Conservation (phyloP, 306 rosid species). For the Begonia masoniana region DNA sequence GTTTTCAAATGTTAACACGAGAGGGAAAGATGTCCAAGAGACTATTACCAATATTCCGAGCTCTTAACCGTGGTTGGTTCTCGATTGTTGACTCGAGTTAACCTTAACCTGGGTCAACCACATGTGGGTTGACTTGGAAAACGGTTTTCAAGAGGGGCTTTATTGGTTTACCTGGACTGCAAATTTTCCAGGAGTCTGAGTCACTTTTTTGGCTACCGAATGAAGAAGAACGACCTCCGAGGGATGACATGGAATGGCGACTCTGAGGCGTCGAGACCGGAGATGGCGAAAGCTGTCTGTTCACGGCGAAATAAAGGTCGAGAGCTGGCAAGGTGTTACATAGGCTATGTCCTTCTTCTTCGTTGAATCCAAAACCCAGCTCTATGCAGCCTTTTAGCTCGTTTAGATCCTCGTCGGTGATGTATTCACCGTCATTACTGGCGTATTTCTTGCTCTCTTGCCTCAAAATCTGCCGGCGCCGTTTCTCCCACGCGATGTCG, state of each 20-base stretch:
- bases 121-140: too few species aligned
- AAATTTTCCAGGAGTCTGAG: slow-evolving; percentile 67
- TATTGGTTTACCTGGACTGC: slow-evolving; percentile 49
- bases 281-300: slow-evolving; percentile 41
- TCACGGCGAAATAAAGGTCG: slow-evolving; percentile 82
- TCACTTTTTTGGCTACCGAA: slow-evolving; percentile 37
- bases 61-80: too few species aligned
- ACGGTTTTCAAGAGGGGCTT: too few species aligned
- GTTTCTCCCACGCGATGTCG: slow-evolving; percentile 75
- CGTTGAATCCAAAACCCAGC: slow-evolving; percentile 86
- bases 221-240: slow-evolving; percentile 35
- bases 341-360: slow-evolving; percentile 63
- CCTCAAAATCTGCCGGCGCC: slow-evolving; percentile 30
- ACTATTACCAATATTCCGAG: too few species aligned
- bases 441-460: slow-evolving; percentile 31
- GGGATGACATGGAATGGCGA: slow-evolving; percentile 25
- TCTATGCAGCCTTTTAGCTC: slow-evolving; percentile 85
- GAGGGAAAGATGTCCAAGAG: too few species aligned
- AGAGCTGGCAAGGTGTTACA: slow-evolving; percentile 84
- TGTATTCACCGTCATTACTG: slow-evolving; percentile 14
- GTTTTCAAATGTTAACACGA: too few species aligned
- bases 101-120: too few species aligned
- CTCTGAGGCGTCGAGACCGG: slow-evolving; percentile 51
- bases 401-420: slow-evolving; percentile 56
- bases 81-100: too few species aligned